phyloP scores from a whole-genome alignment of 2,329 filamentous ascomycete genomes.

The Leptodontidium sp. region DNA sequence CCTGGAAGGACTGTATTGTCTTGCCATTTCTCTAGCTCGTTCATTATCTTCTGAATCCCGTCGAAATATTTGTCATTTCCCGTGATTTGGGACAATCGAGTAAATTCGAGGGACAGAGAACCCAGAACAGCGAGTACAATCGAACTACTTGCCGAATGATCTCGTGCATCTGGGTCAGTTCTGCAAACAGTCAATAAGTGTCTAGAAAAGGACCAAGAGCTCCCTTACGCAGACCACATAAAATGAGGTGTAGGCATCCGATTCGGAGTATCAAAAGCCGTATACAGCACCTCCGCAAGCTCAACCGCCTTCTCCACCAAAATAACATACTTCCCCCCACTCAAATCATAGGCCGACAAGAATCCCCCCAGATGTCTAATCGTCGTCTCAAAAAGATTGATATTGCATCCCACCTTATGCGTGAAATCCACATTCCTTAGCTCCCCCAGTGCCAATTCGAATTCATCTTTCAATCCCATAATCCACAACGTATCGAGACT shows the following conservation, averaged over 20 bases:
- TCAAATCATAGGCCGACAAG: conserved; percentile 49
- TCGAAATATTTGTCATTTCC: conserved; percentile 69
- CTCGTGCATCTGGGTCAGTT: conserved; percentile 54
- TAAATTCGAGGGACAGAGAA: conserved; percentile 68
- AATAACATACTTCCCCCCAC: conserved; percentile 40
- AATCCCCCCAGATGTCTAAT: conserved; percentile 51
- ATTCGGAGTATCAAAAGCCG: conserved; percentile 61
- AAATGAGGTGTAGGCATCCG: conserved; percentile 53
- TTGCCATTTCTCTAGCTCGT: conserved; percentile 65
- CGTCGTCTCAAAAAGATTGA: conserved; percentile 52
- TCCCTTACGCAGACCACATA: conserved; percentile 40
- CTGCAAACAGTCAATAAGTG: conserved; percentile 20
- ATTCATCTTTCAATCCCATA: conserved; percentile 80
- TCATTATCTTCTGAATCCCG: conserved; percentile 64
- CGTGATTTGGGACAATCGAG: conserved; percentile 69
- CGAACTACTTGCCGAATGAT: conserved; percentile 63
- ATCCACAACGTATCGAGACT: conserved; percentile 86
- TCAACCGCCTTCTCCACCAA: conserved; percentile 46
- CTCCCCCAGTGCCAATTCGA: conserved; percentile 75
- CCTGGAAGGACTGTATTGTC: conserved; percentile 64
- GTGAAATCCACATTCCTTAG: conserved; percentile 65
- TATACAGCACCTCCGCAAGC: conserved; percentile 46
- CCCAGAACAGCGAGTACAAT: conserved; percentile 65
- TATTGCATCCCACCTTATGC: conserved; percentile 38
- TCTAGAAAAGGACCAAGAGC: neutral